Conservation (phyloP, 2,329 filamentous ascomycete species). For the Aspergillus pseudoterreus region DNA sequence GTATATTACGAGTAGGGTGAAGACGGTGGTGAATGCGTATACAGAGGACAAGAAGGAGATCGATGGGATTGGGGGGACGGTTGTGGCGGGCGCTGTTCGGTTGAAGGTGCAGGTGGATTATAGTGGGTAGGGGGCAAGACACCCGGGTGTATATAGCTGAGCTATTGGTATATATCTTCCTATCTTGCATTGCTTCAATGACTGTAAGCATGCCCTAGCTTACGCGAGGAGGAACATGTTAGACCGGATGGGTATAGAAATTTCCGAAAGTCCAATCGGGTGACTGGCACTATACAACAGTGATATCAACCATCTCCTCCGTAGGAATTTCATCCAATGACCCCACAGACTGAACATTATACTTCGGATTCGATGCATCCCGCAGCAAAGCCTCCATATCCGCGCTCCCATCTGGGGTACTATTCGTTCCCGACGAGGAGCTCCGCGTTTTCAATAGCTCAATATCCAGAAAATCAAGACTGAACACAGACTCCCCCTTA, state of each 20-base stretch:
- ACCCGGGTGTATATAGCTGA: slow-evolving; percentile 2
- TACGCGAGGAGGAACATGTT: no score
- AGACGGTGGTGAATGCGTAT: slow-evolving; percentile 27
- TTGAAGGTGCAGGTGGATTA: slow-evolving; percentile 28
- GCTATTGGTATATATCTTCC: not conserved
- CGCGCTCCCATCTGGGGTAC: not conserved
- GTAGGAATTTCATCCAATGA: not conserved
- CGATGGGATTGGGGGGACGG: slow-evolving; percentile 35
- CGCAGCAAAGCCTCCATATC: not conserved
- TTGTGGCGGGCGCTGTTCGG: slow-evolving; percentile 27
- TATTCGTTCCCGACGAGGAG: not conserved
- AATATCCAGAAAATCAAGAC: not conserved
- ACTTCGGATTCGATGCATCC: not conserved
- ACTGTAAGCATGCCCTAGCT: no score
- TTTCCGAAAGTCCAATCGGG: no score
- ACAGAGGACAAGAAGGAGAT: slow-evolving; percentile 17
- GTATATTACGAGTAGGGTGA: slow-evolving; percentile 20
- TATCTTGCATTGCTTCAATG: not conserved
- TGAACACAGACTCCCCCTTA: not conserved
- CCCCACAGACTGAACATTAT: not conserved
- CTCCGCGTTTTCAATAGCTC: not conserved
- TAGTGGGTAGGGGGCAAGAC: slow-evolving; percentile 6
- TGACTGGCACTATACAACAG: not conserved
- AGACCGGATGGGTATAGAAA: no score
- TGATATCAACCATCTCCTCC: not conserved